Evolutionary conservation across 1,139 yeast species (phyloP), one percentile per base, ranked within the genome.

Genomic region (Pichia kudriavzevii): DNA sequence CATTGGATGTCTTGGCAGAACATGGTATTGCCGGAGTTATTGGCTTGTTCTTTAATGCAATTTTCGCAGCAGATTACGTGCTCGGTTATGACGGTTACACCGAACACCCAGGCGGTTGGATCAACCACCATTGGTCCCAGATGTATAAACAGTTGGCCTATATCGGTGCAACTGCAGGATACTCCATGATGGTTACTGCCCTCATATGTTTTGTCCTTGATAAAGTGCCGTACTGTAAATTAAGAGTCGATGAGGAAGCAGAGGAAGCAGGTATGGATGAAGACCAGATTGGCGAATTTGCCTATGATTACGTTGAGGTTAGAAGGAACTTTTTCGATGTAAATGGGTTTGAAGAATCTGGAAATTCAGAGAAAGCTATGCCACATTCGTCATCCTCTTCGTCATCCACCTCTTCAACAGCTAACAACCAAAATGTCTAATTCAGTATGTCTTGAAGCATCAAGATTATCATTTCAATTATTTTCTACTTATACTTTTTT

Each of bases 231-330:
- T 93, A 91, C 9, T 70, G 85, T 51, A 69, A 78, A 44, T 67
- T 91, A 48, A 72, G 97, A 51, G 83, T 85, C 8, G 70, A 75
- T 44, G 94, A 84, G 56, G 79, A 79, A 35, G 95, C 79, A 13
- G 98, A 91, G 59, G 84, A 80, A 47, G 66, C 68, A 21, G 98
- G 98, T 42, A 74, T 87, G 62, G 98, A 91, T 59, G 97, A 91
- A 59, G 95, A 85, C 60, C 96, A 91, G 63, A 84, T 91, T 48
- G 98, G 98, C 36, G 97, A 91, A 60, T 91, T 91, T 63, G 98
- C 98, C 16, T 91, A 88, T 58, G 97, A 91, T 61, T 91, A 87
- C 56, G 96, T 91, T 40, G 98, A 91, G 64, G 94, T 88, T 15
- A 75, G 97, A 61, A 75, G 97, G 58, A 95, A 88, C 61, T 88